phyloP scores from a whole-genome alignment of 2,329 filamentous ascomycete genomes.

The Diaporthe destruens region DNA sequence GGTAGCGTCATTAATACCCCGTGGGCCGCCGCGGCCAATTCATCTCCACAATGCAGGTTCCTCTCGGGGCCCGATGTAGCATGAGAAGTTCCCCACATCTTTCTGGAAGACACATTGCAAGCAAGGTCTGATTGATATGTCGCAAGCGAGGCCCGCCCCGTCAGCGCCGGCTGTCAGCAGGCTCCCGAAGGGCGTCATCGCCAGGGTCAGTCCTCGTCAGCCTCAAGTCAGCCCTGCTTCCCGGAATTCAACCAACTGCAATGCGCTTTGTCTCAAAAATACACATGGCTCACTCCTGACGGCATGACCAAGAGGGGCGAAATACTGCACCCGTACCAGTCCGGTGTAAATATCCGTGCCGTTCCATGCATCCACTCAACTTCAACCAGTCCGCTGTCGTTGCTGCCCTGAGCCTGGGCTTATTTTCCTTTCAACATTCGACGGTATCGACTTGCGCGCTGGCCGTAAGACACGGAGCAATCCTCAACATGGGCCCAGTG shows the following conservation, averaged over 20 bases:
- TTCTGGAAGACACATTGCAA: background rate
- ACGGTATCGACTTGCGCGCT: background rate
- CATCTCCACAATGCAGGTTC: background rate
- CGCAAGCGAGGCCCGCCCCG: background rate
- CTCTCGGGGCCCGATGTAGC: background rate
- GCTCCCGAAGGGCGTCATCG: background rate
- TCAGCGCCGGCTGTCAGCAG: background rate
- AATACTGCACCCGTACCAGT: background rate
- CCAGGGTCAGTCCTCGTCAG: background rate
- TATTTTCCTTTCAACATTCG: background rate
- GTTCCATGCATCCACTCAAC: background rate
- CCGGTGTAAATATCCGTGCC: background rate
- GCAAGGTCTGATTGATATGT: background rate
- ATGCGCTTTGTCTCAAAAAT: background rate
- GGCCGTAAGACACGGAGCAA: background rate
- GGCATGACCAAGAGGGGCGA: background rate
- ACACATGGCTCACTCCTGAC: rapidly evolving
- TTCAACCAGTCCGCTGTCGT: too few species aligned
- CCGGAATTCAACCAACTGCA: background rate
- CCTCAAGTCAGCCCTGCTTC: background rate
- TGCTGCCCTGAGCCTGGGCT: background rate
- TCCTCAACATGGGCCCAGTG: background rate
- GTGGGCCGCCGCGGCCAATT: too few species aligned
- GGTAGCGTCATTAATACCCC: too few species aligned
- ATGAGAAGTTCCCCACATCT: background rate